Evolutionary conservation across 805 yeast species (phyloP), one percentile per base, ranked within the genome.

Genomic region (Candida odintsovae): DNA sequence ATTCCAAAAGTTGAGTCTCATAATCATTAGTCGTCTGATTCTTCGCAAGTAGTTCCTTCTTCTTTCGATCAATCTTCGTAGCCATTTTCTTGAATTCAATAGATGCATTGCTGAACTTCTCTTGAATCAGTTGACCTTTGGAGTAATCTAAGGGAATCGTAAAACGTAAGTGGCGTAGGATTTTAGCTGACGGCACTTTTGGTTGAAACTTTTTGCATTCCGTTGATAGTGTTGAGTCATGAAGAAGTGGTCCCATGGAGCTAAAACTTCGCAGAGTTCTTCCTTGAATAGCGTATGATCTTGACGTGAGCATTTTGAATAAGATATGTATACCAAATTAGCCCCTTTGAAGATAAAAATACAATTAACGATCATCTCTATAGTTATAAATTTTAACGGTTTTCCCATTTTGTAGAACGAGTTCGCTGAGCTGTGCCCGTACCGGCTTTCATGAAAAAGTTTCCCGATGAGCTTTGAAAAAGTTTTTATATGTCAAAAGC

Each of bases 121-220:
- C 73, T 57, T 86, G 92, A 36, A 83, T 72, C 26, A 61, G 56
- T 43, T 75, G 70, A 3, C 89, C 92, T 38, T 69, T 63, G 13
- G 57, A 53, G 54, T 77, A 78, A 0, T 72, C 68, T 5, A 68
- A 45, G 1, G 62, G 53, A 2, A 67, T 63, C 3, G 61, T 61
- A 53, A 75, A 71, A 45, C 72, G 77, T 15, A 75, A 51, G 53
- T 77, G 81, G 40, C 73, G 70, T 10, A 77, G 47, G 1, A 52
- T 57, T 15, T 60, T 50, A 0, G 76, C 68, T 5, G 68, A 56
- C 5, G 50, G 57, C 25, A 61, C 65, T n/a, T 51, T 50, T 3
- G 75, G 73, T 5, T 50, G 42, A 37, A 69, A 65, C 43, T 53
- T 56, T 20, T 13, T 19, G 19, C 39, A 36, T 36, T 19, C 22